A percentile compares a stretch with the other conserved stretches of the same genome.
Evolutionary conservation across 257 asterid genomes (phyloP).

Genomic region (Solanum arcanum): DNA sequence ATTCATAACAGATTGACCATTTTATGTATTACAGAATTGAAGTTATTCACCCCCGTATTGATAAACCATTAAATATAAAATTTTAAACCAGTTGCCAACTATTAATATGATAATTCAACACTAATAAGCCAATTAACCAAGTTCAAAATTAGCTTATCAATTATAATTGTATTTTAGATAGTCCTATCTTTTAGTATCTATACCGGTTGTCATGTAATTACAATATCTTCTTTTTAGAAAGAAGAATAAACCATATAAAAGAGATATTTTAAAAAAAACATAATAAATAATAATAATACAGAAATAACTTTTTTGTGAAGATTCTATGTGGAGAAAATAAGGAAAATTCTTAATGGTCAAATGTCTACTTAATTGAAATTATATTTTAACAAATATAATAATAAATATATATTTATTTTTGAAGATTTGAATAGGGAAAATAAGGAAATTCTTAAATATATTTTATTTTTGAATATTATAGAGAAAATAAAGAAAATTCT

Average conservation of each 20-base stretch:
- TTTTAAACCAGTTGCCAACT: too few species aligned
- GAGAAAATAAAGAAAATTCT: too few species aligned
- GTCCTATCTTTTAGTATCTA: too few species aligned
- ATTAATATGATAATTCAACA: too few species aligned
- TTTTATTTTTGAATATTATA: too few species aligned
- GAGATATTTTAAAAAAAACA: neutral
- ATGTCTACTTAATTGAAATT: neutral
- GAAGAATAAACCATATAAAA: neutral
- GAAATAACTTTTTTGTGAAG: neutral
- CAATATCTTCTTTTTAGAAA: neutral
- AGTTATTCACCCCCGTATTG: too few species aligned
- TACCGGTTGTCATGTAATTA: neutral
- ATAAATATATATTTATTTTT: too few species aligned
- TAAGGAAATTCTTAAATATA: neutral
- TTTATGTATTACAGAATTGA: too few species aligned
- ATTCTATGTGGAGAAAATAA: neutral
- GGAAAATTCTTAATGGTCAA: neutral
- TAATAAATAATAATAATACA: too few species aligned
- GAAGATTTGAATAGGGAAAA: neutral
- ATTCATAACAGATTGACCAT: too few species aligned
- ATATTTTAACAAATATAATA: too few species aligned
- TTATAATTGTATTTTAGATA: too few species aligned
- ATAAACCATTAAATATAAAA: neutral
- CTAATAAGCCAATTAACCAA: neutral
- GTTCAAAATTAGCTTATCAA: neutral